phyloP scores from a whole-genome alignment of 257 asterid genomes.

The Galeopsis tetrahit region DNA sequence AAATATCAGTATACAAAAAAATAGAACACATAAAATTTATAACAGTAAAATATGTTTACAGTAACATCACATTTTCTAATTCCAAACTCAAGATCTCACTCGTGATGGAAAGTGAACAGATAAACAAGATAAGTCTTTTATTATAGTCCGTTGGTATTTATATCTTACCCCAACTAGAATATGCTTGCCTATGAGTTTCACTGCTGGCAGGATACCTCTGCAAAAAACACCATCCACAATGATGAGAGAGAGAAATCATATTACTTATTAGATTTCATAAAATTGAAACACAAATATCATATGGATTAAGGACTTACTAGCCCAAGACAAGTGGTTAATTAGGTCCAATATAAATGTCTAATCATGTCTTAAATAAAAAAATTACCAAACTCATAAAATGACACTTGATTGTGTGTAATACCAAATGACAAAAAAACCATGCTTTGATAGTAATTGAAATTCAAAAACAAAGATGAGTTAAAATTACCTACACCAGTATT shows the following conservation, averaged over 20 bases:
- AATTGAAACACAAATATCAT: not conserved
- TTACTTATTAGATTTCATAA: not conserved
- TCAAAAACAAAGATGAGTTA: too few relatives aligned
- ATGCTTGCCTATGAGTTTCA: slow-evolving; percentile 78
- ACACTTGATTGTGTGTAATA: too few relatives aligned
- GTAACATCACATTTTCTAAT: not conserved
- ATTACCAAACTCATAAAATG: too few relatives aligned
- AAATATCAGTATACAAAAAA: too few relatives aligned
- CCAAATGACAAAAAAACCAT: too few relatives aligned
- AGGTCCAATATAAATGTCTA: too few relatives aligned
- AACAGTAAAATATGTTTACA: slow-evolving; percentile 21
- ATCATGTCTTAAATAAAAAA: too few relatives aligned
- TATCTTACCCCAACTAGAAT: slow-evolving; percentile 87
- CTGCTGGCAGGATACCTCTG: slow-evolving; percentile 97
- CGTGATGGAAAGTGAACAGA: not conserved
- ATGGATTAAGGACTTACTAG: slow-evolving; percentile 1
- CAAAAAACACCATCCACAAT: slow-evolving; percentile 31
- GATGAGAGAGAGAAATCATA: slow-evolving; percentile 7
- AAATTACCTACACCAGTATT: too few relatives aligned
- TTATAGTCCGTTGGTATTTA: not conserved
- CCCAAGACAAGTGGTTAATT: too few relatives aligned
- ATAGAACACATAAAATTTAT: too few relatives aligned
- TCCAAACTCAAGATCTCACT: not conserved
- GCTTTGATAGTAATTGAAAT: too few relatives aligned
- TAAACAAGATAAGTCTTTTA: not conserved